Evolutionary conservation across 768 basidiomycete species (phyloP).

Genomic region (Tulasnella sp.): DNA sequence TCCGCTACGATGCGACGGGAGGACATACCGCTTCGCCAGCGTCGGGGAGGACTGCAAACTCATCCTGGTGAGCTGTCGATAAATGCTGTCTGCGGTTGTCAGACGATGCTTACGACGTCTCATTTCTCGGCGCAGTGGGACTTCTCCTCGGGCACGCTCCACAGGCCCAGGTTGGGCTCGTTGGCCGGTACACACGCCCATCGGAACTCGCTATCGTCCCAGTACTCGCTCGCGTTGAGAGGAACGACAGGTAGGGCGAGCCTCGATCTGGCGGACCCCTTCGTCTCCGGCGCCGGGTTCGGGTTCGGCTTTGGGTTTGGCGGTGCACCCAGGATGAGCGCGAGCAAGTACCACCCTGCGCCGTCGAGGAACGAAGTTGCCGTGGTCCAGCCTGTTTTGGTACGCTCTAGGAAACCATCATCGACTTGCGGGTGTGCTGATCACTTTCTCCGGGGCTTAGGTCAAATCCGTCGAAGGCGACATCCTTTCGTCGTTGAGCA

Average conservation of each 20-base stretch:
- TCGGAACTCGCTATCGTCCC: slow-evolving; percentile 68
- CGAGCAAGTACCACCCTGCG: slow-evolving; percentile 57
- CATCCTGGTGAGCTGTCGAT: slow-evolving; percentile 51
- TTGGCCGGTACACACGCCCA: slow-evolving; percentile 43
- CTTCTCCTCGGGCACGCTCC: slow-evolving; percentile 83
- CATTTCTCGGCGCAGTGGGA: slow-evolving; percentile 58
- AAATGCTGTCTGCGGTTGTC: slow-evolving; percentile 11
- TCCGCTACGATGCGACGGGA: slow-evolving; percentile 71
- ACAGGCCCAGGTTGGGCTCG: slow-evolving; percentile 68
- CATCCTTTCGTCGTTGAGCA: slow-evolving; percentile 58
- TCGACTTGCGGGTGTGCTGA: not conserved
- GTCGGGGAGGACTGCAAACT: slow-evolving; percentile 96
- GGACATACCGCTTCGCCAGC: slow-evolving; percentile 81
- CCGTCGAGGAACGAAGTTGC: slow-evolving; percentile 86
- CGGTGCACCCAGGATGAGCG: not conserved
- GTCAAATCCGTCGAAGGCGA: slow-evolving; percentile 75
- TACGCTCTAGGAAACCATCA: slow-evolving; percentile 27
- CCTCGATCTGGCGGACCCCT: not conserved
- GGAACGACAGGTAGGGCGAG: slow-evolving; percentile 8
- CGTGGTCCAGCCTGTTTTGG: slow-evolving; percentile 80
- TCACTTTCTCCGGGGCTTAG: slow-evolving; percentile 30
- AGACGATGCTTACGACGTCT: slow-evolving; percentile 6
- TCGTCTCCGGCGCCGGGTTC: not conserved
- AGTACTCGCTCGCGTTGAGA: slow-evolving; percentile 57
- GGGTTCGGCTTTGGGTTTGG: not conserved